Evolutionary conservation across 352 stramenopile species (phyloP).

Genomic region (Globisporangium nunn): DNA sequence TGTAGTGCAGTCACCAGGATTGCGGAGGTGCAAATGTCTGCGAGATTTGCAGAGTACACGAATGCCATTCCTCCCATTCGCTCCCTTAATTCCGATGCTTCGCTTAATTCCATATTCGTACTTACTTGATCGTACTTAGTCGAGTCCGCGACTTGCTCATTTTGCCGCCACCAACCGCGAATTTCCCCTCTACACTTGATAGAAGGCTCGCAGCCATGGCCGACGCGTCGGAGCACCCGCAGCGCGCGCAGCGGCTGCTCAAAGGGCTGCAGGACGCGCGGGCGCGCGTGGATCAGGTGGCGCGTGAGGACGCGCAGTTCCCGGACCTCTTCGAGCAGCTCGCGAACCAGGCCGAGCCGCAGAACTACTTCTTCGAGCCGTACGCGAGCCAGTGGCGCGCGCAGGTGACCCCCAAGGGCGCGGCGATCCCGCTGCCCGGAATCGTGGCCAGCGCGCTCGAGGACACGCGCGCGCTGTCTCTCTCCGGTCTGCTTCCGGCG

Average conservation of each 20-base stretch:
- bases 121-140: too few relatives aligned
- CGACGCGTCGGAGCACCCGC: conserved; percentile 15
- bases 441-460: conserved; percentile 69
- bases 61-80: too few relatives aligned
- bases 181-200: background rate
- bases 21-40: too few relatives aligned
- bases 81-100: too few relatives aligned
- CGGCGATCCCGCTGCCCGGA: conserved; percentile 52
- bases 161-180: background rate
- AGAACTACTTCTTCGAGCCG: conserved; percentile 88
- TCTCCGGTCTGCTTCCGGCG: conserved; percentile 90
- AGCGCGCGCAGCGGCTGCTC: conserved; percentile 36
- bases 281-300: conserved; percentile 64
- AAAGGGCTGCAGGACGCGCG: conserved; percentile 70
- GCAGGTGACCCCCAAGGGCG: conserved; percentile 72
- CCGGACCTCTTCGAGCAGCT: conserved; percentile 79
- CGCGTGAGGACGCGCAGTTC: conserved; percentile 64
- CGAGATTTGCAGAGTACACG: too few relatives aligned
- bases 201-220: background rate
- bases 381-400: conserved; percentile 77
- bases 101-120: too few relatives aligned
- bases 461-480: conserved; percentile 55
- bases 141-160: too few relatives aligned
- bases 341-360: conserved; percentile 71
- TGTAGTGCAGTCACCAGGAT: too few relatives aligned